Conservation (phyloP, 805 yeast species). For the Metschnikowia vanudenii region DNA sequence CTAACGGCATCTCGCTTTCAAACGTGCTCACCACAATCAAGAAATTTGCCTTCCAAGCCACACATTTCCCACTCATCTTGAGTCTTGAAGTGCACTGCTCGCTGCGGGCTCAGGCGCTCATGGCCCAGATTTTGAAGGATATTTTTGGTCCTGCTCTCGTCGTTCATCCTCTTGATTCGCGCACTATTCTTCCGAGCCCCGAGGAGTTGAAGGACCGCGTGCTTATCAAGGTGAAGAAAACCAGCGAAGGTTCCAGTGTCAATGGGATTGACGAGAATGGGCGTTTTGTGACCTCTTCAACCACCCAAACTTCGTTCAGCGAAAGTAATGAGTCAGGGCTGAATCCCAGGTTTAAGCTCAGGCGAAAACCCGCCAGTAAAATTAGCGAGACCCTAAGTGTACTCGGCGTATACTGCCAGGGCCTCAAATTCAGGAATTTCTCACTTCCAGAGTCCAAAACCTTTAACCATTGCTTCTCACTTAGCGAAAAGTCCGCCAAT, state of each 20-base stretch:
- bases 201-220: conserved; percentile 65
- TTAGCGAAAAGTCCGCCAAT: conserved; percentile 70
- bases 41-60: conserved; percentile 83
- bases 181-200: conserved; percentile 60
- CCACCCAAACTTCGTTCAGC: conserved; percentile 44
- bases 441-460: conserved; percentile 84
- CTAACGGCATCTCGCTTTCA: conserved; percentile 65
- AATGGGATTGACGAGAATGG: conserved; percentile 22
- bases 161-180: conserved; percentile 34
- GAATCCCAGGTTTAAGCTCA: conserved; percentile 20
- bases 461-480: conserved; percentile 78
- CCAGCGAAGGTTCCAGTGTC: conserved; percentile 20
- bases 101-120: conserved; percentile 59
- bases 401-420: conserved; percentile 72
- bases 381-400: conserved; percentile 47
- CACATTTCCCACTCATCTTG: conserved; percentile 81
- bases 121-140: conserved; percentile 51
- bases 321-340: conserved; percentile 31
- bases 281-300: conserved; percentile 24
- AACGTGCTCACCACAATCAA: conserved; percentile 72
- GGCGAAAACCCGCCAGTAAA: conserved; percentile 26
- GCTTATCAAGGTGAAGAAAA: conserved; percentile 74
- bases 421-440: conserved; percentile 75
- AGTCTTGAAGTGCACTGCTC: conserved; percentile 86
- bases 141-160: conserved; percentile 60